Conservation (phyloP, 306 rosid genomes). For the Gleditsia sinensis region DNA sequence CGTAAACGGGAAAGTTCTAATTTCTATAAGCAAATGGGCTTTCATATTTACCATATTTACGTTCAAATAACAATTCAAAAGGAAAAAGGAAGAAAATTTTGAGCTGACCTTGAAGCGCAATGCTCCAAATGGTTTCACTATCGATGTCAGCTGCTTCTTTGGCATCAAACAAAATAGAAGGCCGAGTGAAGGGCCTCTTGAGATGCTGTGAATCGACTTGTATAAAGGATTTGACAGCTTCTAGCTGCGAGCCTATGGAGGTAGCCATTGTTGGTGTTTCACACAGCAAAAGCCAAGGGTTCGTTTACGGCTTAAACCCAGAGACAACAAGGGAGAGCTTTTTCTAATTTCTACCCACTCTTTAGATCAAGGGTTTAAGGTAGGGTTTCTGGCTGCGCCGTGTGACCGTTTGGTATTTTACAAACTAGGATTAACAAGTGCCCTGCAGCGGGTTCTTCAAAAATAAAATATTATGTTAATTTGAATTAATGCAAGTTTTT, state of each 20-base stretch:
- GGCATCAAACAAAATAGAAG: constrained; percentile 76
- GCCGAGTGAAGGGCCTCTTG: constrained; percentile 79
- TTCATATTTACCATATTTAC: background rate
- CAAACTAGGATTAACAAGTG: no score
- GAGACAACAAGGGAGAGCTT: no score
- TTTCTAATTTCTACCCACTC: no score
- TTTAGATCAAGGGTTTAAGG: no score
- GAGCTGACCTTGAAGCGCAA: constrained; percentile 62
- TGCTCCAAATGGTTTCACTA: constrained; percentile 53
- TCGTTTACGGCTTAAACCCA: background rate
- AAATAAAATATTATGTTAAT: no score
- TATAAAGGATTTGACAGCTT: constrained; percentile 52
- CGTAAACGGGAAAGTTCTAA: background rate
- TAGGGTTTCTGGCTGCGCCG: no score
- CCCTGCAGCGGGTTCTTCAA: no score
- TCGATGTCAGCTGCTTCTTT: constrained; percentile 83
- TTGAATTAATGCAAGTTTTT: no score
- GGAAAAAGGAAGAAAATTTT: background rate
- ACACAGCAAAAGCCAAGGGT: background rate
- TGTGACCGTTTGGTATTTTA: no score
- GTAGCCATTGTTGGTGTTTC: constrained; percentile 58
- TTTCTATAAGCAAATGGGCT: background rate
- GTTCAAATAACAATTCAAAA: background rate
- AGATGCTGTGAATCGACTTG: constrained; percentile 55
- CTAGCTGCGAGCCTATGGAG: constrained; percentile 69